A percentile compares a stretch with the other conserved stretches of the same genome.
phyloP scores from a whole-genome alignment of 1,284 basidiomycete species.

The Paramarasmius palmivorus region DNA sequence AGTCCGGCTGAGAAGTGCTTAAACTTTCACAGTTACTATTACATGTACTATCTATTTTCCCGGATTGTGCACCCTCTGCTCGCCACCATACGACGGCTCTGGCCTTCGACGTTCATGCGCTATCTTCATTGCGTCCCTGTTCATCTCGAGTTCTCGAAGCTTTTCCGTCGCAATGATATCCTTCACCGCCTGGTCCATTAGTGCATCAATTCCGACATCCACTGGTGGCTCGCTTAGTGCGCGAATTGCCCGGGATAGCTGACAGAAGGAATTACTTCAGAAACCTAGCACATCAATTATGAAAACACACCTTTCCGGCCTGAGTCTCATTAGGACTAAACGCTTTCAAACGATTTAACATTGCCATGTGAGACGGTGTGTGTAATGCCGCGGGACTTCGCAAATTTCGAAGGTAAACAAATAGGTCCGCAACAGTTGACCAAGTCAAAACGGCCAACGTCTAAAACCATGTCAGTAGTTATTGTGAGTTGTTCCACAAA shows the following conservation, averaged over 20 bases:
- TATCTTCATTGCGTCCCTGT: conserved; percentile 29
- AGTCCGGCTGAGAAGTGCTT: conserved; percentile 56
- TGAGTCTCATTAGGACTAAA: conserved; percentile 47
- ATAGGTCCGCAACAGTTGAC: conserved; percentile 63
- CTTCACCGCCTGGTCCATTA: conserved; percentile 55
- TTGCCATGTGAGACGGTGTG: conserved; percentile 46
- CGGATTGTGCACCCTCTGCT: conserved; percentile 20
- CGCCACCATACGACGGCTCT: conserved; percentile 24
- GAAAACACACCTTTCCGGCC: conserved; percentile 44
- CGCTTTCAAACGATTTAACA: conserved; percentile 48
- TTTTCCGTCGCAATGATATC: conserved; percentile 66
- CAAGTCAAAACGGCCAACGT: conserved; percentile 55
- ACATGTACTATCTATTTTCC: conserved; percentile 8
- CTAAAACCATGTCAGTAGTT: conserved; percentile 31
- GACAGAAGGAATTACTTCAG: conserved; percentile 7
- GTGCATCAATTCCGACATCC: conserved; percentile 39
- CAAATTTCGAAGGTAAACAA: conserved; percentile 60
- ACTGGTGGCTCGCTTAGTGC: conserved; percentile 49
- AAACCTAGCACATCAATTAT: not conserved
- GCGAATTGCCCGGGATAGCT: conserved; percentile 55
- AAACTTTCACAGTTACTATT: conserved; percentile 11
- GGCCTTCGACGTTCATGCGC: conserved; percentile 24
- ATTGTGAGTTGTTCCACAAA: not conserved
- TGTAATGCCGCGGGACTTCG: conserved; percentile 56
- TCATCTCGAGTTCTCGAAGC: conserved; percentile 47